phyloP scores from a whole-genome alignment of 805 yeast genomes.

The Lachancea kluyveri region DNA sequence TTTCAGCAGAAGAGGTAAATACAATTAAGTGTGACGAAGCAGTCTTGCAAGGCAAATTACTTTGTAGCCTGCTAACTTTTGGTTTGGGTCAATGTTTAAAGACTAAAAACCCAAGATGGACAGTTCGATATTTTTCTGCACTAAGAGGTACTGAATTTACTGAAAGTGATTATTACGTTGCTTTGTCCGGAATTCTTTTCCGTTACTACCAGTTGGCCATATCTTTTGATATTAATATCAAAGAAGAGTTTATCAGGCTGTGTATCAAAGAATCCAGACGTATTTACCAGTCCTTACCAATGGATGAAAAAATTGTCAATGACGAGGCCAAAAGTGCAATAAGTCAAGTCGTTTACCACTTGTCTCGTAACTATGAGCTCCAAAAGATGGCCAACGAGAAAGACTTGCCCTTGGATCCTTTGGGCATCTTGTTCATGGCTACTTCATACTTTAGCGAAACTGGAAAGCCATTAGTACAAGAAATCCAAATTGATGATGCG shows the following conservation, averaged over 20 bases:
- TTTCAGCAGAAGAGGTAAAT: constrained; percentile 33
- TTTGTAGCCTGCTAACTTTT: constrained; percentile 57
- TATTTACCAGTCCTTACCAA: constrained; percentile 35
- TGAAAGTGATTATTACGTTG: constrained; percentile 17
- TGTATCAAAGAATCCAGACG: constrained; percentile 34
- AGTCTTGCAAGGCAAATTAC: constrained; percentile 55
- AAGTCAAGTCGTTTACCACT: constrained; percentile 32
- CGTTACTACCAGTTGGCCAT: constrained; percentile 46
- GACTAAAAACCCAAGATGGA: constrained; percentile 17
- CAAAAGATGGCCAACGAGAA: constrained; percentile 26
- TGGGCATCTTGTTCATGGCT: constrained; percentile 30
- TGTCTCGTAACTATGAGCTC: constrained; percentile 32
- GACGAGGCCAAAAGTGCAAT: constrained; percentile 30
- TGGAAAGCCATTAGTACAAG: constrained; percentile 13
- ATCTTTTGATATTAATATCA: constrained; percentile 62
- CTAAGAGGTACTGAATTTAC: constrained; percentile 17
- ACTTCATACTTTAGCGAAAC: constrained; percentile 19
- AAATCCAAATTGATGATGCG: constrained; percentile 23
- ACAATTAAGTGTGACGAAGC: constrained; percentile 50
- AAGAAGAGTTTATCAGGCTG: constrained; percentile 31
- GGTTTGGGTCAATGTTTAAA: constrained; percentile 37
- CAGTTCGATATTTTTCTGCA: constrained; percentile 20
- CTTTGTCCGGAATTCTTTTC: constrained; percentile 31
- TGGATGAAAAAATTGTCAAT: constrained; percentile 24
- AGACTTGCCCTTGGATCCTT: constrained; percentile 26